Base-by-base conservation (phyloP, 257 asterid species). In the Nicotiana benthamiana region DNA sequence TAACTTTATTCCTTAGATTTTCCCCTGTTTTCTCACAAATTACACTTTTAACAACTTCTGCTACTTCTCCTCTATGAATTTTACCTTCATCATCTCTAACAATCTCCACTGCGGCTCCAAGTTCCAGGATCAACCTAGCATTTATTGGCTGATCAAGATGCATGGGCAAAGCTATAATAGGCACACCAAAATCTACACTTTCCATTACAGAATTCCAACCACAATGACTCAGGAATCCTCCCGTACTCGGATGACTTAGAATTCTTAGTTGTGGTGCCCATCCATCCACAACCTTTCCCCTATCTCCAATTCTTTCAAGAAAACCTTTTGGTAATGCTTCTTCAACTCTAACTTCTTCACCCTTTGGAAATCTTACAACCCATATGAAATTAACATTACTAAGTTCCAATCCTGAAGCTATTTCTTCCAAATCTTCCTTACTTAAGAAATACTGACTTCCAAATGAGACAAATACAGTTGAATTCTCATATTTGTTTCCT, bases 321-420 rank as follows among this genome's bases (percentile, higher is more conserved):
- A 84, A 86, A 22, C 91, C 89, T 68, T 4, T 0, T 1, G 91
- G 88, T 2, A 91, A 82, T 13, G 34, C 34, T 20, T 70, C 77
- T 70, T 43, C 77, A 22, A 22, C 36, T 2, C 26, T 70, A 59
- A 82, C 9, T 88, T 82, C 75, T 48, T 79, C 86, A 3, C 87
- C 93, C 1, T 75, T 77, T 1, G 90, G 87, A 52, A 83, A 87
- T 77, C 94, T 77, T 1, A 87, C 13, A 43, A 70, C 59, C 77
- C 77, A 70, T 70, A 43, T 46, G 59, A 70, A 43, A 9, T 70
- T 32, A 43, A 18, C 93, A 2, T 79, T 53, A 85, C 91, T 89
- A n/a, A 84, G 80, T 86, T 91, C 96, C 80, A 91, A 80, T 1
- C 88, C 94, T 1, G 82, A 51, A 3, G 91, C 91, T 12, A 89